A percentile compares a stretch with the other conserved stretches of the same genome.
phyloP scores from a whole-genome alignment of 176 grass and related monocot genomes.

The Phyllostachys edulis region DNA sequence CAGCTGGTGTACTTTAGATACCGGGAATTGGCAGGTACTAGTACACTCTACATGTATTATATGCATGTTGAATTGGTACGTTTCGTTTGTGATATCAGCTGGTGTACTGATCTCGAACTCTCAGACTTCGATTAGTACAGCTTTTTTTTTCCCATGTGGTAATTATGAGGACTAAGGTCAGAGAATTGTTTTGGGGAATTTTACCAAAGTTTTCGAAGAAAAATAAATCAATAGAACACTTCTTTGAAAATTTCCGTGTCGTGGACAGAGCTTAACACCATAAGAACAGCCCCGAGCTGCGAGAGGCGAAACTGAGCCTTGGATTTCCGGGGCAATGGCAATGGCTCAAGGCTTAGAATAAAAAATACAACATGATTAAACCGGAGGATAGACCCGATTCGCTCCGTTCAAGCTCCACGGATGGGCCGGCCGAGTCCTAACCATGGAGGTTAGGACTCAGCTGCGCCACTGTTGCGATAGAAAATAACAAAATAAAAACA shows the following conservation, averaged over 20 bases:
- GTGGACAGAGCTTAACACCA: neutral
- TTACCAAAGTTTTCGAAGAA: neutral
- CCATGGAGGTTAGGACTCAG: too few species aligned
- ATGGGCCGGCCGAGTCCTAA: too few species aligned
- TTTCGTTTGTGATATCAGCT: neutral
- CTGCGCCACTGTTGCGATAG: too few species aligned
- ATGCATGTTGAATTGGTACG: neutral
- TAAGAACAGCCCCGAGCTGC: neutral
- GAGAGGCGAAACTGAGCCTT: too few species aligned
- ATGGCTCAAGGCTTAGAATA: too few species aligned
- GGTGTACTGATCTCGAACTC: neutral
- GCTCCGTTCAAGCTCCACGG: too few species aligned
- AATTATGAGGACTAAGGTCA: neutral
- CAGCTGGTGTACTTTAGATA: neutral
- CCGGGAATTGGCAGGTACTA: neutral
- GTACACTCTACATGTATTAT: neutral
- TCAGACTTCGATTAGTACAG: neutral
- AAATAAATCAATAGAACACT: neutral
- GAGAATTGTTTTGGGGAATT: neutral
- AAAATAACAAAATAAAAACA: neutral
- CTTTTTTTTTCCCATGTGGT: neutral
- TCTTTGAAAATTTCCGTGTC: neutral
- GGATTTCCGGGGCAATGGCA: too few species aligned
- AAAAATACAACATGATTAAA: too few species aligned
- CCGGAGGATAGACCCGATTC: too few species aligned